Base-by-base conservation (phyloP, 2,329 filamentous ascomycete genomes). In the Fusarium circinatum region DNA sequence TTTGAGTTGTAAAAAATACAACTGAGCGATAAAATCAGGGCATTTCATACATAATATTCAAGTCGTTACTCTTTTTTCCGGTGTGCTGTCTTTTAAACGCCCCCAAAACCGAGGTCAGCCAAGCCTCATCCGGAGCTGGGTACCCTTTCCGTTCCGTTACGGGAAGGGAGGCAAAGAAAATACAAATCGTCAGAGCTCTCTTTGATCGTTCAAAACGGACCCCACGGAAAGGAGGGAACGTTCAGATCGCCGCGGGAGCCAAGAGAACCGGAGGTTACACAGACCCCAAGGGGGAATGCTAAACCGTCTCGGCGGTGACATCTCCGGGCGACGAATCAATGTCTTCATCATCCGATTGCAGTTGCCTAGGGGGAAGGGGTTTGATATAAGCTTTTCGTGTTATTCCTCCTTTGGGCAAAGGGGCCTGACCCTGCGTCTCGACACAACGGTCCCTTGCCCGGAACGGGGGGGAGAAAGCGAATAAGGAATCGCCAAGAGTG, bases 201-300 rank as follows among this genome's bases (percentile, higher is more conserved):
- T 90, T 90, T 90, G 86, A 84, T 89, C 88, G 80, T 87, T 87
- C 87, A 80, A 60, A 76, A 70, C 67, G 59, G 36, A 49, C 22
- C 22, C 34, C 76, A 73, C 78, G 78, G 13, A 28, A 41, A 54
- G 32, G 30, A 32, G 51, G 48, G 48, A 70, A 36, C 77, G 74
- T 76, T 82, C 80, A 85, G 84, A 82, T 86, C 80, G 78, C 82
- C 82, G 79, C 67, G 74, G 32, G 57, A 74, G 45, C 58, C 69
- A 52, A 24, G 36, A 11, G 32, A 28, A 26, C 41, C 56, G 38
- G 72, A 67, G 73, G 72, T 70, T 75, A 75, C 52, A 44, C 68
- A 73, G 49, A 63, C 63, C 70, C 52, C 22, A 49, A 28, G 10
- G 4, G 52, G 49, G 47, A 59, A 58, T 59, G 65, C 51, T 79